These are phyloP conservation scores for Cyclotella cryptica DNA, from an alignment of 108 stramenopile species.

Conservation along the genomic window DNA sequence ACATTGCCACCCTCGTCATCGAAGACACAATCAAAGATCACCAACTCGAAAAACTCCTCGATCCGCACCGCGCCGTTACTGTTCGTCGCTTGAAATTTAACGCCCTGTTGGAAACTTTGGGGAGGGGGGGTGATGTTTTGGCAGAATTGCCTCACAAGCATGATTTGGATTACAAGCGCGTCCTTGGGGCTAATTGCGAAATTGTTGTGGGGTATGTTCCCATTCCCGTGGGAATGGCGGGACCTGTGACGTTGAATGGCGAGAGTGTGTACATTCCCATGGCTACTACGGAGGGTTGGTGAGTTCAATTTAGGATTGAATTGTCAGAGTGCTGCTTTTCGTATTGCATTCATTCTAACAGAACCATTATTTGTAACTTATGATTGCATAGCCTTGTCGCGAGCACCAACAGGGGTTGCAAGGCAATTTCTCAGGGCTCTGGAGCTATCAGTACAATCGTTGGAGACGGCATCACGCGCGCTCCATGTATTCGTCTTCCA, in stretches of 20 bases:
- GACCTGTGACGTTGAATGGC: slow-evolving; percentile 92
- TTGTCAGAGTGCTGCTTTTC: too few species aligned
- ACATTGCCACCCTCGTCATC: slow-evolving; percentile 82
- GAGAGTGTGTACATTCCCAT: slow-evolving; percentile 94
- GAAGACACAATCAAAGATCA: slow-evolving; percentile 91
- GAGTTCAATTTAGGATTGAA: neutral
- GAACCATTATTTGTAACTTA: neutral
- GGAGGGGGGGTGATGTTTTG: slow-evolving; percentile 48
- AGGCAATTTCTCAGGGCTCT: slow-evolving; percentile 91
- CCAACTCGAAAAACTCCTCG: slow-evolving; percentile 93
- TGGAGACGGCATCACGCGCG: slow-evolving; percentile 98
- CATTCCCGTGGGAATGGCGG: slow-evolving; percentile 95
- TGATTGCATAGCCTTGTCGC: slow-evolving; percentile 73
- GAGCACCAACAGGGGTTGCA: slow-evolving; percentile 96
- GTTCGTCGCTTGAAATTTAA: slow-evolving; percentile 87
- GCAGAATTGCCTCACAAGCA: slow-evolving; percentile 74
- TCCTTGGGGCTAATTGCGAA: slow-evolving; percentile 98
- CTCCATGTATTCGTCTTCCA: slow-evolving; percentile 91
- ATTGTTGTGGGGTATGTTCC: slow-evolving; percentile 98
- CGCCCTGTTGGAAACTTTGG: slow-evolving; percentile 64
- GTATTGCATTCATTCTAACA: neutral
- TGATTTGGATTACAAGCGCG: slow-evolving; percentile 88
- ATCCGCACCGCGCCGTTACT: slow-evolving; percentile 90
- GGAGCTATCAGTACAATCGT: slow-evolving; percentile 81
- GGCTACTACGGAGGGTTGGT: slow-evolving; percentile 98